Evolutionary conservation across 805 yeast genomes (phyloP), one percentile per base, ranked within the genome.

Genomic region (Lipomyces anomalus): DNA sequence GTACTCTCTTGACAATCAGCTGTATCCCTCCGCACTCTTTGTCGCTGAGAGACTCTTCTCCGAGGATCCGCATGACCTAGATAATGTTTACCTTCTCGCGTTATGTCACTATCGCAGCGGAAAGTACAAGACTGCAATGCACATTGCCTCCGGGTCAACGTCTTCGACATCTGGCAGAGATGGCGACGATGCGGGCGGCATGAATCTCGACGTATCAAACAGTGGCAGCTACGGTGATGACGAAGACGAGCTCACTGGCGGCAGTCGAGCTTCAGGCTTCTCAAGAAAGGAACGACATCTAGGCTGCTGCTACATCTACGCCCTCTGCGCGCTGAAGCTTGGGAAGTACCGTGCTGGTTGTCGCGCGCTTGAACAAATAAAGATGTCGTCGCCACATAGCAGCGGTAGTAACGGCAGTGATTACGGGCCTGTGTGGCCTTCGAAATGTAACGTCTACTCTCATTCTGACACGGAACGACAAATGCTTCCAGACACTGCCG

Each of bases 1-100:
- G 61, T 83, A 85, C 57, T 75, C 82, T 9, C 63, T 87, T 33
- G 95, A 86, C 56, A 75, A 76, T 48, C 87, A 80, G 59, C 72
- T 84, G 49, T 67, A 75, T 37, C 66, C 70, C 11, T 83, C 89
- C 22, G 97, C 97, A 1, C 88, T 82, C 59, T 86, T 92, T 65
- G 80, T 90, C 3, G 78, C 88, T 16, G 97, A 92, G 62, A 71
- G 95, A 53, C 68, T 87, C 20, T 65, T 83, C 28, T 86, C 95
- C 1, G 74, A 77, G 41, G 72, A 72, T 38, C 69, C 71, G n/a
- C 63, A 70, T 32, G 74, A 77, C 50, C 62, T 74, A 4, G 85
- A 81, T 43, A 74, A 89, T 6, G 61, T 76, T 3, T 84, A 86
- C 61, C 67, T 88, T 33, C 80, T 84, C 59, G 86, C 84, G 13